Base-by-base conservation (phyloP, 1,284 basidiomycete genomes). In the Volvariella surrecta region DNA sequence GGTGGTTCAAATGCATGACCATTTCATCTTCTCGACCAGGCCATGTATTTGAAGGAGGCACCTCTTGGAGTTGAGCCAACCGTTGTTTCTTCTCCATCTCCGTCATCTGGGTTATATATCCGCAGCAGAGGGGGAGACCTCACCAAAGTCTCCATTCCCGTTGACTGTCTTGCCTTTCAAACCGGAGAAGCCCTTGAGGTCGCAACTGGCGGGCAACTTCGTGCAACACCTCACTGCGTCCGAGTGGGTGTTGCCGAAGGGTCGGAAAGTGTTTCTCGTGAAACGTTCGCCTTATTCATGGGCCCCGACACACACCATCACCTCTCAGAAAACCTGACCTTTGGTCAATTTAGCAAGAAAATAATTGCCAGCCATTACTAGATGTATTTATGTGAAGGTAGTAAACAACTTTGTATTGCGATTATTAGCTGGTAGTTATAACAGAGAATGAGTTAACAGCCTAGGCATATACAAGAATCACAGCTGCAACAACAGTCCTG, bases 211-310 rank as follows among this genome's bases (percentile, higher is more conserved):
- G 78, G 79, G 9, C 73, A 69, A 47, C 67, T 96, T 15, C 74
- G 81, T 37, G 92, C 92, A 0, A 96, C 92, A 1, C 90, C 91
- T 7, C 92, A 97, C 54, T 95, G 89, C 53, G 92, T 96, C 30
- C 77, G 81, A 45, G 75, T 85, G 2, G 85, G 82, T 3, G 59
- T 61, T 2, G 63, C 60, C 13, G 58, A 62, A 19, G 64, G 67
- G 2, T 61, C 66, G 7, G 70, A 71, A 28, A 64, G 61, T 32
- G 67, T 85, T 40, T 90, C 82, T n/a, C 70, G 89, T 47, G 88
- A 89, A 64, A 93, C 83, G 1, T 89, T 89, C 52, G 86, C 90
- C 2, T 70, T 95, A 18, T 97, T 96, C 70, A 83, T 96, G 78
- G 91, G 95, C 62, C 92, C 93, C 1, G 79, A 94, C 58, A 81